Evolutionary conservation across 345 rosid species (phyloP).

Genomic region (Camelina neglecta): DNA sequence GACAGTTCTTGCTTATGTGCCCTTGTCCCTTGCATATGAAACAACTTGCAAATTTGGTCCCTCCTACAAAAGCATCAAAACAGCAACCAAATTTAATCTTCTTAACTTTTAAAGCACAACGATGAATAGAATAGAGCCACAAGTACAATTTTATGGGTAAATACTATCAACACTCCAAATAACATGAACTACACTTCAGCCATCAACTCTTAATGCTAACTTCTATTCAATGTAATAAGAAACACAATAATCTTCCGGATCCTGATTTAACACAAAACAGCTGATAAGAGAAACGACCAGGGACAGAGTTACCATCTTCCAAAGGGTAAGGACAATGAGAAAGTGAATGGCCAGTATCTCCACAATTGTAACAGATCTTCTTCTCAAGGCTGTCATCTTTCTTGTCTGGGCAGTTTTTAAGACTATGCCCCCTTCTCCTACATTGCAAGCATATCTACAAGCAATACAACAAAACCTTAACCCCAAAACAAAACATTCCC

Average conservation of each 20-base stretch:
- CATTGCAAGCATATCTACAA: constrained; percentile 86
- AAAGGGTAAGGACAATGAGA: constrained; percentile 71
- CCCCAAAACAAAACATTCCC: not conserved
- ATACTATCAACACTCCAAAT: not conserved
- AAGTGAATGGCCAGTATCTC: constrained; percentile 83
- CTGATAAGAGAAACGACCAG: not conserved
- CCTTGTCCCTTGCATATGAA: constrained; percentile 82
- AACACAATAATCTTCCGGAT: not conserved
- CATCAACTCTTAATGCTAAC: not conserved
- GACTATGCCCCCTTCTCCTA: constrained; percentile 84
- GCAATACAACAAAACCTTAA: constrained; percentile 34
- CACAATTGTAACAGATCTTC: constrained; percentile 88
- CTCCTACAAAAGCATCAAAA: constrained; percentile 56
- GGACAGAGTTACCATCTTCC: constrained; percentile 63
- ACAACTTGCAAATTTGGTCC: constrained; percentile 88
- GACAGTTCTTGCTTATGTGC: constrained; percentile 93
- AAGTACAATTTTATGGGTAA: not conserved
- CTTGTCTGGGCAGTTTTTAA: constrained; percentile 78
- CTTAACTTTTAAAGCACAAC: not conserved
- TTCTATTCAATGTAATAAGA: not conserved
- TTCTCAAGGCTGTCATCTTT: constrained; percentile 55
- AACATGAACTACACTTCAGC: constrained; percentile 14
- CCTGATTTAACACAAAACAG: not conserved
- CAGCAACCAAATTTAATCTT: constrained; percentile 6
- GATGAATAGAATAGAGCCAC: not conserved